These are phyloP conservation scores for Penicillium sp. DNA, from an alignment of 2,329 filamentous ascomycete species.

Conservation along the genomic window DNA sequence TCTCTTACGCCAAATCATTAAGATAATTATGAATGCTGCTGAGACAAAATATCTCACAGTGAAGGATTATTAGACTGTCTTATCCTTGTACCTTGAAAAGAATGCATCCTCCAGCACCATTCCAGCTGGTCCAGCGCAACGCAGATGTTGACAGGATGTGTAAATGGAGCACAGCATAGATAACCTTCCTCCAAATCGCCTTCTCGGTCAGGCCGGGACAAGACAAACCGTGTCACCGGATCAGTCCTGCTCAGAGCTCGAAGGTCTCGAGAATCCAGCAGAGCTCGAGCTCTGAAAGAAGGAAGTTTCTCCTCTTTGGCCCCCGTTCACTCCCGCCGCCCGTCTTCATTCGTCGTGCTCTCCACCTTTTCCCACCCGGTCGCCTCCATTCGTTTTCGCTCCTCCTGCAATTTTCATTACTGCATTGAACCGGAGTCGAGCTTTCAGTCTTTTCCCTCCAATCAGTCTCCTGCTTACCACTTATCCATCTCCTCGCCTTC, in stretches of 20 bases:
- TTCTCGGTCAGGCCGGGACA: conserved; percentile 1
- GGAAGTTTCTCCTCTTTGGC: neutral
- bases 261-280: neutral
- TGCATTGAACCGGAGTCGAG: neutral
- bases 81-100: conserved; percentile 8
- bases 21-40: conserved; percentile 5
- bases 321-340: conserved; percentile 15
- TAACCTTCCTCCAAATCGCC: conserved; percentile 9
- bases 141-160: neutral
- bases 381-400: conserved; percentile 15
- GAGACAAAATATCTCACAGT: conserved; percentile 3
- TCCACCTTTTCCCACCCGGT: conserved; percentile 15
- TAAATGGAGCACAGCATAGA: conserved; percentile 11
- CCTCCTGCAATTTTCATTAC: conserved; percentile 16
- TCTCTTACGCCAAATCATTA: neutral
- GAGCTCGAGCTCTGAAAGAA: conserved; percentile 1
- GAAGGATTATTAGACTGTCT: neutral
- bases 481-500: conserved; percentile 20
- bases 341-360: conserved; percentile 1
- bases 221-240: conserved; percentile 8
- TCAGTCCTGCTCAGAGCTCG: neutral
- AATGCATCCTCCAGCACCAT: neutral
- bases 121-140: neutral
- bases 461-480: conserved; percentile 22
- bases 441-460: conserved; percentile 20